A percentile compares a stretch with the other conserved stretches of the same genome.
Evolutionary conservation across 2,329 filamentous ascomycete species (phyloP).

Genomic region (Fusarium drepaniforme): DNA sequence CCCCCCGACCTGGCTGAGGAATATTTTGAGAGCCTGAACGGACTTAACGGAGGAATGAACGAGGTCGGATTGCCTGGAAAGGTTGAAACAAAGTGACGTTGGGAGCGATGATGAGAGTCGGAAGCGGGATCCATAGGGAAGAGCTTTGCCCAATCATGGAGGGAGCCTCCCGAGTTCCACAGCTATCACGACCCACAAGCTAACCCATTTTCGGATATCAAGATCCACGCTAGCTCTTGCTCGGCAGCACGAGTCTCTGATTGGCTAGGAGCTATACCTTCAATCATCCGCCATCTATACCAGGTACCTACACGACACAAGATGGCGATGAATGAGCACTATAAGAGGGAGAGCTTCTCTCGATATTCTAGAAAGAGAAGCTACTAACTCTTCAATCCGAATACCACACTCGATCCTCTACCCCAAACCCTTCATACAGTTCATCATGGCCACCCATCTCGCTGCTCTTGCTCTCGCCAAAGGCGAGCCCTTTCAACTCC

Average conservation of each 20-base stretch:
- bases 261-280: slow-evolving; percentile 37
- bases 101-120: not conserved
- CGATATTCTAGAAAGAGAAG: not conserved
- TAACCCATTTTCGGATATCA: slow-evolving; percentile 31
- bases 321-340: not conserved
- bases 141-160: not conserved
- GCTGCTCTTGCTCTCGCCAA: slow-evolving; percentile 53
- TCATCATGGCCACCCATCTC: slow-evolving; percentile 53
- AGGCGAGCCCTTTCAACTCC: slow-evolving; percentile 52
- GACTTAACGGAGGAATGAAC: not conserved
- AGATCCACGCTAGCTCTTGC: slow-evolving; percentile 39
- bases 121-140: not conserved
- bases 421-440: not conserved
- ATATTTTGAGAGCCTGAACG: no score
- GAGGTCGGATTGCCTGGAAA: not conserved
- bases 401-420: not conserved
- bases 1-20: no score
- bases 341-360: slow-evolving; percentile 10
- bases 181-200: not conserved
- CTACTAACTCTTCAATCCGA: not conserved
- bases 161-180: not conserved
- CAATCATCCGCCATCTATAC: not conserved
- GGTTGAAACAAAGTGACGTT: not conserved
- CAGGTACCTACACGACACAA: not conserved
- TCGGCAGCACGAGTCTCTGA: slow-evolving; percentile 42